Base-by-base conservation (phyloP, 176 grass and related monocot species). In the Secale cereale region DNA sequence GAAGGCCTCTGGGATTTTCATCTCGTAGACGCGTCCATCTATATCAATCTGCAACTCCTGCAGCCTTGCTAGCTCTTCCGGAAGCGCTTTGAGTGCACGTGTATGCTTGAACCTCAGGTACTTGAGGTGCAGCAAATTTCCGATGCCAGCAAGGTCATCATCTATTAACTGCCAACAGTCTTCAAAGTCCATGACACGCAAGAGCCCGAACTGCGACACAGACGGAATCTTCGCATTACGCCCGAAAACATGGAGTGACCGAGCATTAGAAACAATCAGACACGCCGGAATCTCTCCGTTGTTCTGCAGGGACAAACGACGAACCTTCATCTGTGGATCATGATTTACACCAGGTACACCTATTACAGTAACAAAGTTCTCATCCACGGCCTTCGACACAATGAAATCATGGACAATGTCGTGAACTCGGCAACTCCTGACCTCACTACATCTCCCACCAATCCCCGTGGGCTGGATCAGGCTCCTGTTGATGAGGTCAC, bases 321-420 rank as follows among this genome's bases (percentile, higher is more conserved):
- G 65, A 15, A 83, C 27, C 40, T 83, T 71, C 36, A 19, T 20
- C 15, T 4, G 0, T 1, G 41, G 26, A 64, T n/a, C 26, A 25
- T 16, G 41, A 8, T 28, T 35, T 56, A 33, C 29, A 67, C 46
- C 10, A 57, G 65, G 41, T 31, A 32, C 65, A 35, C 20, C 27
- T n/a, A 57, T 6, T 57, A 77, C 5, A 12, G 70, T 82, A 60
- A 71, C 59, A 29, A 90, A 90, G 37, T 86, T 90, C 62, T 86
- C 88, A 54, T 90, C 83, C 31, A 61, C 57, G 0, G 70, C 52
- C 52, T 77, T 86, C 10, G 59, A 27, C 20, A 82, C 35, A 19
- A 90, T 59, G 11, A 82, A 57, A 22, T 90, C 78, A 82, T 36
- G 62, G 13, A 90, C 22, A 5, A 69, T 62, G 76, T 86, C 83